Evolutionary conservation across 495 filamentous ascomycete genomes (phyloP).

Genomic region (Aspergillus haitiensis): DNA sequence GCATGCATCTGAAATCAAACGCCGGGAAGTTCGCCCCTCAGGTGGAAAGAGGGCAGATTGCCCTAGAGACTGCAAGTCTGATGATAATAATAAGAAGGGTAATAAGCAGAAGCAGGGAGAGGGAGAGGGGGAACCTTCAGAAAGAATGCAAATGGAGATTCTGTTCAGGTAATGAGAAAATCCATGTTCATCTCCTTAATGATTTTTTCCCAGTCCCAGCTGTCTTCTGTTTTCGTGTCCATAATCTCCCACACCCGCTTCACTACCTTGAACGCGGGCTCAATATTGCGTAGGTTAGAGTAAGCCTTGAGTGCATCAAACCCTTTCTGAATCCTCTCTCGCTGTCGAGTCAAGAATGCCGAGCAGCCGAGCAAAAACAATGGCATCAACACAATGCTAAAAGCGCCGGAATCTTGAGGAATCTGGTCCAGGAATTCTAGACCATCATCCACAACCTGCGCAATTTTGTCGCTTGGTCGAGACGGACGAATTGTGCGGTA

Average conservation of each 20-base stretch:
- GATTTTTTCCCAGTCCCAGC: conserved; percentile 90
- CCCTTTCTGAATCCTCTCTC: conserved; percentile 66
- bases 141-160: conserved; percentile 17
- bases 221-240: conserved; percentile 69
- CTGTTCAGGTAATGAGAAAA: conserved; percentile 67
- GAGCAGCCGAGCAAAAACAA: conserved; percentile 87
- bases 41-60: not conserved
- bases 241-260: conserved; percentile 80
- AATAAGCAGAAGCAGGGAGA: not conserved
- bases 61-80: not conserved
- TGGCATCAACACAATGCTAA: conserved; percentile 84
- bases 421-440: conserved; percentile 63
- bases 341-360: conserved; percentile 67
- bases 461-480: conserved; percentile 64
- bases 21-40: not conserved
- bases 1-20: conserved; percentile 11
- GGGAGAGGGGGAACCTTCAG: conserved; percentile 9
- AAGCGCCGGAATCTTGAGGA: conserved; percentile 61
- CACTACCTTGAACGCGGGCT: conserved; percentile 72
- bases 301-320: conserved; percentile 72
- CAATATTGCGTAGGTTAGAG: conserved; percentile 78
- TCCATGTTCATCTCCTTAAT: conserved; percentile 75
- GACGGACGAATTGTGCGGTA: conserved; percentile 82
- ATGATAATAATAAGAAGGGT: not conserved
- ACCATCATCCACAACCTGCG: conserved; percentile 75